Conservation (phyloP, 108 stramenopile genomes). For the Pseudonitzschia pungens region DNA sequence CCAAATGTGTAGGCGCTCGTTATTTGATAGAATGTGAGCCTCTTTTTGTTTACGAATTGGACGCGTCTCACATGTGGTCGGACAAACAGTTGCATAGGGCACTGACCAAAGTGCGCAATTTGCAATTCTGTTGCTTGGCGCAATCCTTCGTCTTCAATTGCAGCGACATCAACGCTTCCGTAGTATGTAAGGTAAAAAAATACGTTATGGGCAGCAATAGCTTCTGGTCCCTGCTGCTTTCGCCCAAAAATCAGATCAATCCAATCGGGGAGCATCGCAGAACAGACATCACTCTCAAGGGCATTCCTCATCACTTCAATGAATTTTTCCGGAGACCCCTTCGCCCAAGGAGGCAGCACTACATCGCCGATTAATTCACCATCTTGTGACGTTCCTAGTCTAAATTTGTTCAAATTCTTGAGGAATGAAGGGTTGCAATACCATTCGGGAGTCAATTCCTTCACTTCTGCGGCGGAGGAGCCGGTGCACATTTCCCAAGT, state of each 20-base stretch:
- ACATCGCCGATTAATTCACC: slow-evolving; percentile 94
- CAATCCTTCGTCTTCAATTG: slow-evolving; percentile 89
- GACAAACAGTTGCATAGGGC: slow-evolving; percentile 89
- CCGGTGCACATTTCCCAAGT: slow-evolving; percentile 94
- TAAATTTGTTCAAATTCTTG: slow-evolving; percentile 86
- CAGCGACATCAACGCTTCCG: slow-evolving; percentile 93
- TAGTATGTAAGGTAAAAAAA: slow-evolving; percentile 99
- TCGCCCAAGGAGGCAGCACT: slow-evolving; percentile 96
- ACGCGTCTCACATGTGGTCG: slow-evolving; percentile 47
- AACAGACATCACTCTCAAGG: slow-evolving; percentile 87
- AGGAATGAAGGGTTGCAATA: slow-evolving; percentile 92
- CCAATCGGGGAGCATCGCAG: slow-evolving; percentile 94
- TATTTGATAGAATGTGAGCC: slow-evolving; percentile 51
- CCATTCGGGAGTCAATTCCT: slow-evolving; percentile 97
- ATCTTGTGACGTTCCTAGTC: slow-evolving; percentile 94
- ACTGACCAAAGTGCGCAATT: slow-evolving; percentile 98
- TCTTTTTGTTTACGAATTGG: slow-evolving; percentile 22
- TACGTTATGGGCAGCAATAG: slow-evolving; percentile 94
- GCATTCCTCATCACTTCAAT: slow-evolving; percentile 86
- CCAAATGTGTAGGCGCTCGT: slow-evolving; percentile 51
- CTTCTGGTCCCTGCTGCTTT: slow-evolving; percentile 94
- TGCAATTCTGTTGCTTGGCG: slow-evolving; percentile 92
- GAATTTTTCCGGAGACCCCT: slow-evolving; percentile 87
- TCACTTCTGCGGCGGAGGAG: slow-evolving; percentile 87
- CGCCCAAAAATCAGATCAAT: slow-evolving; percentile 96